These are phyloP conservation scores for Trifolium repens DNA, from an alignment of 306 rosid species.

Conservation along the genomic window DNA sequence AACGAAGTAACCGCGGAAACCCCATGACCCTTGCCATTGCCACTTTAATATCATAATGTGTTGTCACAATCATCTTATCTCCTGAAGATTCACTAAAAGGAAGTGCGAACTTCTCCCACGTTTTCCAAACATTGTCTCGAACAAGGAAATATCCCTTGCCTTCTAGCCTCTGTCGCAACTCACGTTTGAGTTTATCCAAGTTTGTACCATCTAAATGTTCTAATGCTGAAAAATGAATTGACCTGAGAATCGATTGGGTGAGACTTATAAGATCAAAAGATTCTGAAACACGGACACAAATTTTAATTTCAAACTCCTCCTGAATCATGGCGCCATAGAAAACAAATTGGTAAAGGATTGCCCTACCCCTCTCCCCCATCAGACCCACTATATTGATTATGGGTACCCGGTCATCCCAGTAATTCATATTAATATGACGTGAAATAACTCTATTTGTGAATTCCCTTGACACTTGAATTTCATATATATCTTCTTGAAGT, in stretches of 20 bases:
- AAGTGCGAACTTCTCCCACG: not conserved
- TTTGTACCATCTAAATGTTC: not conserved
- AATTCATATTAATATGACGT: not conserved
- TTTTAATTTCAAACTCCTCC: not conserved
- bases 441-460: not conserved
- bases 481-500: not conserved
- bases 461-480: not conserved
- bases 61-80: not conserved
- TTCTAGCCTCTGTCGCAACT: not conserved
- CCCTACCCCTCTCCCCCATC: slow-evolving; percentile 26
- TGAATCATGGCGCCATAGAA: not conserved
- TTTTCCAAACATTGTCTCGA: not conserved
- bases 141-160: not conserved
- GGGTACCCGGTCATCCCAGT: not conserved
- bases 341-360: slow-evolving; percentile 29
- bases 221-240: not conserved
- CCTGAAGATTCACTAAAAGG: not conserved
- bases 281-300: slow-evolving; percentile 6
- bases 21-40: not conserved
- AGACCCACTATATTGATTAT: slow-evolving; percentile 2
- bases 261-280: not conserved
- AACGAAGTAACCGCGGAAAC: not conserved
- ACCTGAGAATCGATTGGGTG: not conserved
- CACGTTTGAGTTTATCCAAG: not conserved
- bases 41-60: not conserved